Conservation (phyloP, 2,329 filamentous ascomycete species). For the Tolypocladium ophioglossoides region DNA sequence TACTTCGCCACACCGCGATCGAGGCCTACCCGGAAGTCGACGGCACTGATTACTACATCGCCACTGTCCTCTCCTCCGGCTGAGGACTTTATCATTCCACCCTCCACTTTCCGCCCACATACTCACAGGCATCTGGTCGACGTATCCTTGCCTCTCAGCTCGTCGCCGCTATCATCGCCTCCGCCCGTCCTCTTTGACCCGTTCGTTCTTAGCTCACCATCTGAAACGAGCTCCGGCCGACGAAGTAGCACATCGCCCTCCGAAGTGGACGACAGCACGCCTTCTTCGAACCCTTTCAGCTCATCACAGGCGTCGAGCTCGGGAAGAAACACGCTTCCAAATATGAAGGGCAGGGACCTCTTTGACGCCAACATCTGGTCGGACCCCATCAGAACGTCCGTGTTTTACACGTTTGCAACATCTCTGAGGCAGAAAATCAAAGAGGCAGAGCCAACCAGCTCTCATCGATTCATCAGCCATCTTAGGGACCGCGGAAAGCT, state of each 20-base stretch:
- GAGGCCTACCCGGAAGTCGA: slow-evolving; percentile 4
- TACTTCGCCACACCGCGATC: slow-evolving; percentile 7
- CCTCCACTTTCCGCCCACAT: slow-evolving; percentile 13
- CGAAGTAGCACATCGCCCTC: slow-evolving; percentile 30
- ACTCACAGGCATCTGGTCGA: slow-evolving; percentile 11
- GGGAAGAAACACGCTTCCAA: slow-evolving; percentile 33
- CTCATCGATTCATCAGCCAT: slow-evolving; percentile 58
- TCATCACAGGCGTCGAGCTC: slow-evolving; percentile 27
- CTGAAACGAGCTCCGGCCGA: slow-evolving; percentile 23
- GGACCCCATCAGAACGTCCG: slow-evolving; percentile 55
- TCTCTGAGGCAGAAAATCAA: slow-evolving; percentile 54
- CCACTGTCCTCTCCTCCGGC: slow-evolving; percentile 28
- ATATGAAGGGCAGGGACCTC: slow-evolving; percentile 60
- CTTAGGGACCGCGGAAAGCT: slow-evolving; percentile 57
- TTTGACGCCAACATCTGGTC: slow-evolving; percentile 64
- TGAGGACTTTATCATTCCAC: slow-evolving; percentile 17
- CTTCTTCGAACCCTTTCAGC: slow-evolving; percentile 26
- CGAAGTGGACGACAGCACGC: slow-evolving; percentile 33
- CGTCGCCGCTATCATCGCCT: slow-evolving; percentile 48
- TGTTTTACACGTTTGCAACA: slow-evolving; percentile 64
- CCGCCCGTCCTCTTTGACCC: slow-evolving; percentile 42
- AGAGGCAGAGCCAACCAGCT: slow-evolving; percentile 52
- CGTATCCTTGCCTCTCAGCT: slow-evolving; percentile 22
- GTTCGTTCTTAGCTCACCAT: slow-evolving; percentile 27
- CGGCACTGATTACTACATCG: slow-evolving; percentile 17